phyloP scores from a whole-genome alignment of 306 rosid genomes.

The Hippophae gyantsensis region DNA sequence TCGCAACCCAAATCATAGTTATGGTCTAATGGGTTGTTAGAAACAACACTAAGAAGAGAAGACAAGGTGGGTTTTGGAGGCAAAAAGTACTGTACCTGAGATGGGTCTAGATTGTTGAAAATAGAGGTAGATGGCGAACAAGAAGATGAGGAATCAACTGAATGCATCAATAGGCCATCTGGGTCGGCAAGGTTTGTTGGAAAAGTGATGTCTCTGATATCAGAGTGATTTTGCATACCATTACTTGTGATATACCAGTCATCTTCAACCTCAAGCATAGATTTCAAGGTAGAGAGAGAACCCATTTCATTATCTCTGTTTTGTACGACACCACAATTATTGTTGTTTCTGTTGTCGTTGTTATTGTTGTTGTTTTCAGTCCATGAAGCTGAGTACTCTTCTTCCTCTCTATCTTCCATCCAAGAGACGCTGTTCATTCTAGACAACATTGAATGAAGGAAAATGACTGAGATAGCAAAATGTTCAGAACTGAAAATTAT shows the following conservation, averaged over 20 bases:
- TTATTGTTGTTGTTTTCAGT: constrained; percentile 17
- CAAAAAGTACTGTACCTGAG: constrained; percentile 51
- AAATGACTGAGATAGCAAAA: too few relatives aligned
- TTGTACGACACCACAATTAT: constrained; percentile 21
- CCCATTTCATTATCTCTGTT: constrained; percentile 31
- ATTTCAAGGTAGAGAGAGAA: constrained; percentile 57
- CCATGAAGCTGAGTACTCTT: constrained; percentile 48
- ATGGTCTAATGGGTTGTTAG: constrained; percentile 35
- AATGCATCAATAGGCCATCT: constrained; percentile 38
- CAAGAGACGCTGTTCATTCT: constrained; percentile 37
- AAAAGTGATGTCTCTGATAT: constrained; percentile 29
- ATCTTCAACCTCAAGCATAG: constrained; percentile 45
- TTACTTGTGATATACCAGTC: constrained; percentile 47
- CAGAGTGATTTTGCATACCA: constrained; percentile 24
- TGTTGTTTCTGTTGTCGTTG: constrained; percentile 11
- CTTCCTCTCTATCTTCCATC: constrained; percentile 33
- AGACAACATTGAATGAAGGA: constrained; percentile 24
- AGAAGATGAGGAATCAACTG: constrained; percentile 49
- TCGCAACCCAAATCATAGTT: constrained; percentile 52
- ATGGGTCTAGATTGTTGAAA: constrained; percentile 36
- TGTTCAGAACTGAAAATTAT: too few relatives aligned
- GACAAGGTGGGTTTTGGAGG: constrained; percentile 45
- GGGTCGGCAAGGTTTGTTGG: constrained; percentile 23
- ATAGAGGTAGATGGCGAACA: constrained; percentile 52
- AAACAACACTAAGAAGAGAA: constrained; percentile 33